Conservation (phyloP, 768 basidiomycete species). For the Xerocomellus chrysenteron region DNA sequence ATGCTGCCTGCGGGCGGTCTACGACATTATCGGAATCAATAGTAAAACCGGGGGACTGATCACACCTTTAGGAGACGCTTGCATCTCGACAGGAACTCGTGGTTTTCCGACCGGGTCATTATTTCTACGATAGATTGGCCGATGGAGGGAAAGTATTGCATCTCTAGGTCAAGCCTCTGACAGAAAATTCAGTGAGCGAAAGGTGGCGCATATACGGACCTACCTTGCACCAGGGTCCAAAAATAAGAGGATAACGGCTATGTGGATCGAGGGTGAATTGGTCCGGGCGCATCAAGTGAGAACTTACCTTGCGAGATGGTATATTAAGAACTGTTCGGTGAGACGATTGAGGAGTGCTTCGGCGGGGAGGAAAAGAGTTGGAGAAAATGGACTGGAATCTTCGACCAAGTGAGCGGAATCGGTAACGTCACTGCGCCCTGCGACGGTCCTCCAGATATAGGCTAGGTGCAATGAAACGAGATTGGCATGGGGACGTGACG, state of each 20-base stretch:
- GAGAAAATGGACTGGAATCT: slow-evolving; percentile 49
- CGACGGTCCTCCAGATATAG: slow-evolving; percentile 38
- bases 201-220: slow-evolving; percentile 14
- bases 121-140: slow-evolving; percentile 51
- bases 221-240: slow-evolving; percentile 68
- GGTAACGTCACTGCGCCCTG: slow-evolving; percentile 1
- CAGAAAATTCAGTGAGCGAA: not conserved
- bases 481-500: slow-evolving; percentile 28
- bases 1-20: slow-evolving; percentile 27
- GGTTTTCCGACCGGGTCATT: slow-evolving; percentile 50
- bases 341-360: slow-evolving; percentile 51
- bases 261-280: slow-evolving; percentile 9
- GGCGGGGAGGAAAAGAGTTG: slow-evolving; percentile 55
- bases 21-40: slow-evolving; percentile 14
- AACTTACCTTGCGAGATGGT: slow-evolving; percentile 59
- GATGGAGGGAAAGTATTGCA: slow-evolving; percentile 46
- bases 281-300: not conserved
- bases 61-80: slow-evolving; percentile 48
- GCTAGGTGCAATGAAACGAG: slow-evolving; percentile 40
- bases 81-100: slow-evolving; percentile 45
- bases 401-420: slow-evolving; percentile 31
- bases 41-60: not conserved
- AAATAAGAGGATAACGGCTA: slow-evolving; percentile 77
- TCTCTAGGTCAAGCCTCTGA: slow-evolving; percentile 61
- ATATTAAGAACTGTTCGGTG: slow-evolving; percentile 51